phyloP scores from a whole-genome alignment of 371 early-diverging fungal genomes.

The Mucor indicus region DNA sequence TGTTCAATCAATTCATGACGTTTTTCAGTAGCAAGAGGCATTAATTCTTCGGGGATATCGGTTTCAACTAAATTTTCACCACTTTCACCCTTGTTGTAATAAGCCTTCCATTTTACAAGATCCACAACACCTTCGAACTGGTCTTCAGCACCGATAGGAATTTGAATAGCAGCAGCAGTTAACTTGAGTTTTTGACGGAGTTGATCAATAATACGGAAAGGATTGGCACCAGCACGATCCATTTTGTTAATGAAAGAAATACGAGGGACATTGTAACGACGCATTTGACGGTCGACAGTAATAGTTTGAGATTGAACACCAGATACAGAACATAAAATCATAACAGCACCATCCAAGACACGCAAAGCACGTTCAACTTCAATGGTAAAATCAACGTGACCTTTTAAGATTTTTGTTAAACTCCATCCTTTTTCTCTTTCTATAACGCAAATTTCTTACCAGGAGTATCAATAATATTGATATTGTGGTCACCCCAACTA shows the following conservation, averaged over 20 bases:
- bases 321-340: conserved; percentile 82
- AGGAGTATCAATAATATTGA: conserved; percentile 92
- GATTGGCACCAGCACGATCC: conserved; percentile 95
- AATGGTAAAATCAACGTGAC: conserved; percentile 93
- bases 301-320: conserved; percentile 94
- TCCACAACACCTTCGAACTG: conserved; percentile 93
- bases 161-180: conserved; percentile 89
- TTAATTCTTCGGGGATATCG: conserved; percentile 78
- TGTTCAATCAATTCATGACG: conserved; percentile 79
- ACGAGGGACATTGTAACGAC: conserved; percentile 85
- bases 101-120: conserved; percentile 81
- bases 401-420: conserved; percentile 25
- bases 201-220: conserved; percentile 89
- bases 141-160: conserved; percentile 92
- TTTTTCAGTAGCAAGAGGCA: conserved; percentile 70
- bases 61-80: conserved; percentile 73
- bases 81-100: conserved; percentile 85
- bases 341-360: conserved; percentile 87
- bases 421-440: not conserved
- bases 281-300: conserved; percentile 95
- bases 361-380: conserved; percentile 91
- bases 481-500: conserved; percentile 76
- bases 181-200: conserved; percentile 85
- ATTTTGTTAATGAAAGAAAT: conserved; percentile 90
- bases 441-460: conserved; percentile 36